Evolutionary conservation across 331 rosid species (phyloP), one percentile per base, ranked within the genome.

Genomic region (Spiraea crenata): DNA sequence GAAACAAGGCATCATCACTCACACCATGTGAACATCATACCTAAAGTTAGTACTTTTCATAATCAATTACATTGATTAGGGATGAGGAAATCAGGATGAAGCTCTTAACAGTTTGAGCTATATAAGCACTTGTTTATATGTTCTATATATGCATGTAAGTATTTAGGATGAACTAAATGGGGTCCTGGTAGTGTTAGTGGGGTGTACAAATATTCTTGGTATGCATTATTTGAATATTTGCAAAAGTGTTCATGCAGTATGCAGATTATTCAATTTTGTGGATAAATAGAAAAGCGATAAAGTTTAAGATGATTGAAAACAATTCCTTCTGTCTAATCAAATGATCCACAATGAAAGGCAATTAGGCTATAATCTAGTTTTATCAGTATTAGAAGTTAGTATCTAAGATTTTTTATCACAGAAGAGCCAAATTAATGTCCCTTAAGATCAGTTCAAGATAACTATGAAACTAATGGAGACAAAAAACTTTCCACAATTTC

Each of bases 1-100:
- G 45, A 66, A 51, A 65, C 57, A 67, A 69, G 15, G 76, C 44
- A 52, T 67, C 74, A 65, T 72, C 62, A 81, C 63, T 70, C 58
- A 52, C 49, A 54, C 67, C 76, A 64, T 75, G 73, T 51, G 44
- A 70, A 35, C 19, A 67, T 45, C 68, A 77, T 69, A 51, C 56
- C 41, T 49, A 11, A 25, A 25, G 31, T 71, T 45, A 57, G 17
- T 57, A 73, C 71, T 52, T 72, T n/a, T n/a, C n/a, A n/a, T 71
- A 13, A 25, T 56, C 31, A 25, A 25, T 25, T 25, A 25, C 31
- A 25, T 25, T 25, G 31, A 25, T 25, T 25, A 25, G 31, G 31
- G 31, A 2, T 25, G 31, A 2, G 31, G 2, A 25, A 25, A 25
- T 25, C 31, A 25, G 31, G 31, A 25, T 25, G 31, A 25, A 25